A percentile compares a stretch with the other conserved stretches of the same genome.
These are phyloP conservation scores for Daldinia concentrica DNA, from an alignment of 495 filamentous ascomycete species.

Conservation along the genomic window DNA sequence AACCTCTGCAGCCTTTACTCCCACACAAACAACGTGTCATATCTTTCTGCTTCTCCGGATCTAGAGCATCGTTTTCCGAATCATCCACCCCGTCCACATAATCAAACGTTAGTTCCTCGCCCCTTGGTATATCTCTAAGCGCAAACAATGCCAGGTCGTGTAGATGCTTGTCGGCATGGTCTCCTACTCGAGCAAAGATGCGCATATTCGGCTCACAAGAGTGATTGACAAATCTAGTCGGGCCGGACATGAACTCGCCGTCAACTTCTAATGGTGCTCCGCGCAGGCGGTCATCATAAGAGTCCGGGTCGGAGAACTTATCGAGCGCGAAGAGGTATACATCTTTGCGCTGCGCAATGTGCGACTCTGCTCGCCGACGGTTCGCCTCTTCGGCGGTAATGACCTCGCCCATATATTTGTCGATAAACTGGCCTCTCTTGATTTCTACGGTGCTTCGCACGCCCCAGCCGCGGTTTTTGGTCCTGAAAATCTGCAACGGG, in stretches of 20 bases:
- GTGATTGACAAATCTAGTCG: conserved; percentile 79
- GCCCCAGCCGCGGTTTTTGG: conserved; percentile 81
- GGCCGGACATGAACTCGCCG: conserved; percentile 64
- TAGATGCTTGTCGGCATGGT: conserved; percentile 75
- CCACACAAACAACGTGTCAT: conserved; percentile 75
- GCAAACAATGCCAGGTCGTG: conserved; percentile 94
- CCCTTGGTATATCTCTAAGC: conserved; percentile 68
- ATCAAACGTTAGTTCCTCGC: conserved; percentile 86
- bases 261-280: conserved; percentile 61
- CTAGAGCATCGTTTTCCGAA: conserved; percentile 59
- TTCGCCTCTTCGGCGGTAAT: conserved; percentile 77
- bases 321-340: conserved; percentile 89
- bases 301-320: conserved; percentile 69
- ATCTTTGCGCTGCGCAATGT: conserved; percentile 59
- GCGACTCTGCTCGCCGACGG: conserved; percentile 64
- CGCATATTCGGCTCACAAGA: conserved; percentile 78
- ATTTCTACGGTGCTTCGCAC: conserved; percentile 75
- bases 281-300: conserved; percentile 53
- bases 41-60: conserved; percentile 56
- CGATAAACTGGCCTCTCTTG: conserved; percentile 83
- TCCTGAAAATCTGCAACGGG: conserved; percentile 83
- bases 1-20: conserved; percentile 70
- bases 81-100: conserved; percentile 70
- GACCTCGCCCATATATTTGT: conserved; percentile 88
- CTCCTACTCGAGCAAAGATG: conserved; percentile 82